These are phyloP conservation scores for Quercus robur DNA, from an alignment of 306 rosid genomes.

Conservation along the genomic window DNA sequence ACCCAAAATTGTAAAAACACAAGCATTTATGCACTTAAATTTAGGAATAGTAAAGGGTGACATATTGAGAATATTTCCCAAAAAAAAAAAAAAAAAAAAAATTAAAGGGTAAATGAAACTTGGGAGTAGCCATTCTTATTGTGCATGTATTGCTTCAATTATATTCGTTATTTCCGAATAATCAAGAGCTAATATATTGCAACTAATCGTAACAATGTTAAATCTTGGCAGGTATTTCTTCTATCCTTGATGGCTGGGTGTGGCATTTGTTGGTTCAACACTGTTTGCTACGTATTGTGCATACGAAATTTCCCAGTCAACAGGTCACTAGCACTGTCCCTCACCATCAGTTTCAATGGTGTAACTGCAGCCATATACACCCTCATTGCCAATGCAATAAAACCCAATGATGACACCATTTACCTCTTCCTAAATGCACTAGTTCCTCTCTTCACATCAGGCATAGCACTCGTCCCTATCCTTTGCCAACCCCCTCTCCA, in stretches of 20 bases:
- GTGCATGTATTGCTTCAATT: not conserved
- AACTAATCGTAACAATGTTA: not conserved
- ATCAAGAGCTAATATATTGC: not conserved
- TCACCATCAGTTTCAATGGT: slow-evolving; percentile 72
- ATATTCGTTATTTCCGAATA: not conserved
- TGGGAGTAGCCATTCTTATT: not conserved
- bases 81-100: too few relatives aligned
- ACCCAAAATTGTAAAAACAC: too few relatives aligned
- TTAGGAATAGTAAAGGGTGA: too few relatives aligned
- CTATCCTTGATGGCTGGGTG: slow-evolving; percentile 79
- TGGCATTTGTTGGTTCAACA: slow-evolving; percentile 89
- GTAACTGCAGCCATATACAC: slow-evolving; percentile 74
- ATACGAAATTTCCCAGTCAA: slow-evolving; percentile 49
- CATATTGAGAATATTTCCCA: too few relatives aligned
- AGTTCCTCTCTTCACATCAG: slow-evolving; percentile 56
- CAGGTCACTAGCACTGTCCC: slow-evolving; percentile 67
- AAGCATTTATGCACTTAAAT: too few relatives aligned
- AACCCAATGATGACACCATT: slow-evolving; percentile 36
- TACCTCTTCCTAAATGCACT: slow-evolving; percentile 69
- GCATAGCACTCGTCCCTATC: slow-evolving; percentile 44
- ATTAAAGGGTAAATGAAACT: too few relatives aligned
- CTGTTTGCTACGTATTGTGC: slow-evolving; percentile 73
- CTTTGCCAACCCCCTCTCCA: slow-evolving; percentile 41
- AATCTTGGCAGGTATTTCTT: slow-evolving; percentile 54
- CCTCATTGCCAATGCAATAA: slow-evolving; percentile 60